phyloP scores from a whole-genome alignment of 2,329 filamentous ascomycete genomes.

The Balansia obtecta region DNA sequence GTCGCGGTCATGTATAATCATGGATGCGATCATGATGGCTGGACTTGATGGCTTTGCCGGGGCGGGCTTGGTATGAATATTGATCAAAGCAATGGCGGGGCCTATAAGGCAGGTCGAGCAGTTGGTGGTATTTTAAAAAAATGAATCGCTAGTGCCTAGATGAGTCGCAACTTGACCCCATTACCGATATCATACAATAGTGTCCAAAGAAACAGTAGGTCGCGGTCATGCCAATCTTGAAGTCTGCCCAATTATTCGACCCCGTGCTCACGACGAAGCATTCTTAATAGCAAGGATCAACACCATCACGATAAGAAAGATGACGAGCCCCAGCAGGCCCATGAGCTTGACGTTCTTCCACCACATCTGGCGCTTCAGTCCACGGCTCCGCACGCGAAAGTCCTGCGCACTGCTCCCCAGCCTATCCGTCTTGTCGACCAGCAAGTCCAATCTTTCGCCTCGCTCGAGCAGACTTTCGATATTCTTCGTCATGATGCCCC shows the following conservation, averaged over 20 bases:
- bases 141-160: neutral
- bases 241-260: neutral
- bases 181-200: neutral
- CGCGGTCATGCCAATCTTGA: neutral
- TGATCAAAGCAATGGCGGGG: too few relatives aligned
- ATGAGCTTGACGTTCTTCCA: slow-evolving; percentile 99
- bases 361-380: slow-evolving; percentile 91
- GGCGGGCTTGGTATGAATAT: too few relatives aligned
- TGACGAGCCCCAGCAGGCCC: slow-evolving; percentile 60
- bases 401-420: slow-evolving; percentile 80
- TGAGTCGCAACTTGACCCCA: neutral
- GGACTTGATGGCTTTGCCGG: too few relatives aligned
- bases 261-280: slow-evolving; percentile 7
- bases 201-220: neutral
- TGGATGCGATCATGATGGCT: too few relatives aligned
- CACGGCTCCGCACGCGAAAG: slow-evolving; percentile 77
- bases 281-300: slow-evolving; percentile 43
- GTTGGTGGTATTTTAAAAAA: neutral
- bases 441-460: slow-evolving; percentile 81
- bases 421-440: slow-evolving; percentile 94
- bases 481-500: slow-evolving; percentile 90
- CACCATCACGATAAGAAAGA: slow-evolving; percentile 44
- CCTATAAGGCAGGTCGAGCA: neutral
- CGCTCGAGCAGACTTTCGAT: slow-evolving; percentile 82
- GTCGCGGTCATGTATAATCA: too few relatives aligned